Conservation (phyloP, 176 grass and related monocot genomes). For the Oryza australiensis region DNA sequence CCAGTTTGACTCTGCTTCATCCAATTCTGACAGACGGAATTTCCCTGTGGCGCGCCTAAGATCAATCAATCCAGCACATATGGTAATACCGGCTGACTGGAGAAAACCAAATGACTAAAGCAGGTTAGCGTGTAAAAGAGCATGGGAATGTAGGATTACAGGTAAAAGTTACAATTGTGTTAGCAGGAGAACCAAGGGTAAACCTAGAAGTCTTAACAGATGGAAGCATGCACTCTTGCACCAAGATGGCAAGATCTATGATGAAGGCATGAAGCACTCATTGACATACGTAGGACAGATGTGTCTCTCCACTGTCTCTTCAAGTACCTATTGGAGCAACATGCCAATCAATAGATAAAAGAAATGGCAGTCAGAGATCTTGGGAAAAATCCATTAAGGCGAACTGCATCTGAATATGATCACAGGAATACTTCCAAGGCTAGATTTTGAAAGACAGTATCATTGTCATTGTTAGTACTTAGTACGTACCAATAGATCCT, state of each 20-base stretch:
- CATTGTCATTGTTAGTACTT: neutral
- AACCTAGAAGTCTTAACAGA: neutral
- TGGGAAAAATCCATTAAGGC: neutral
- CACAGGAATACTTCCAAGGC: neutral
- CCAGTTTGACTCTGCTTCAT: neutral
- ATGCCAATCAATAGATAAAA: neutral
- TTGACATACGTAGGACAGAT: neutral
- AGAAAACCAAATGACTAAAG: neutral
- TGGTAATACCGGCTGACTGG: neutral
- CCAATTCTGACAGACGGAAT: neutral
- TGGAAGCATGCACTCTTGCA: neutral
- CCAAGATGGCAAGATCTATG: neutral
- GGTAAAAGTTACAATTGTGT: neutral
- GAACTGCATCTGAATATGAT: neutral
- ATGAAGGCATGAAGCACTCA: conserved; percentile 4
- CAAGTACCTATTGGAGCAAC: neutral
- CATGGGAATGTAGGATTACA: neutral
- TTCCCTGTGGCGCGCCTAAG: neutral
- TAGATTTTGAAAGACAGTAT: conserved; percentile 1
- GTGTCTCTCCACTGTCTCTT: neutral
- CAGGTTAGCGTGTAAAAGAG: neutral
- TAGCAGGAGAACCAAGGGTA: neutral
- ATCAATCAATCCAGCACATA: neutral
- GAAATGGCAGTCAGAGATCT: neutral
- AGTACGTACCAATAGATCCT: neutral